Percentiles rank a stretch among this genome's conserved stretches.
Evolutionary conservation across 2,329 filamentous ascomycete genomes (phyloP).

Genomic region (Alternaria atra): DNA sequence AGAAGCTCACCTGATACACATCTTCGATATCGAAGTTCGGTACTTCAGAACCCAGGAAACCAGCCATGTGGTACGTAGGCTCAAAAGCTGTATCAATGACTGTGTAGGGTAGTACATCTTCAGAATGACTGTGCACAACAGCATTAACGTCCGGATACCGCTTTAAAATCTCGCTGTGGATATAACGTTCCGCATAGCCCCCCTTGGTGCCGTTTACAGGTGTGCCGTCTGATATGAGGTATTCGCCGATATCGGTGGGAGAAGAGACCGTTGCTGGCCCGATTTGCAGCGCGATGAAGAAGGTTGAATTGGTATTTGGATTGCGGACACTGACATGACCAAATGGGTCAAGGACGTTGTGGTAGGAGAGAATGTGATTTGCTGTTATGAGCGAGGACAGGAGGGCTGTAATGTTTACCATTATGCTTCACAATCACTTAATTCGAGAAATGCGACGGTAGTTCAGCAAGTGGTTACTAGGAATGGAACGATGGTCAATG

Average conservation of each 20-base stretch:
- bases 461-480: rapidly evolving
- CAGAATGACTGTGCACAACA: constrained; percentile 56
- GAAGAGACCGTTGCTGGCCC: constrained; percentile 13
- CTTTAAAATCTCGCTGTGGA: constrained; percentile 58
- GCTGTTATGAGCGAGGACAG: constrained; percentile 51
- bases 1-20: constrained; percentile 10
- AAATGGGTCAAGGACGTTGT: constrained; percentile 61
- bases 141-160: constrained; percentile 53
- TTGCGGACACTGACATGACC: constrained; percentile 63
- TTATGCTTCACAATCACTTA: neutral
- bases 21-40: constrained; percentile 39
- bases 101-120: constrained; percentile 54
- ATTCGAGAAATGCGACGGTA: too few relatives aligned
- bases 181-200: constrained; percentile 55
- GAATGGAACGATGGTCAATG: neutral
- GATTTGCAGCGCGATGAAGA: constrained; percentile 51
- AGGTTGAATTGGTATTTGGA: constrained; percentile 52
- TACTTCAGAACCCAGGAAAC: constrained; percentile 36
- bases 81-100: constrained; percentile 19
- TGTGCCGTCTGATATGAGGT: constrained; percentile 50
- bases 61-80: constrained; percentile 50
- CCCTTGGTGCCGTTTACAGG: constrained; percentile 41
- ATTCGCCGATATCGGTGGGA: constrained; percentile 55
- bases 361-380: constrained; percentile 61
- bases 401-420: constrained; percentile 37